Base-by-base conservation (phyloP, 2,329 filamentous ascomycete genomes). In the Fusarium coicis region DNA sequence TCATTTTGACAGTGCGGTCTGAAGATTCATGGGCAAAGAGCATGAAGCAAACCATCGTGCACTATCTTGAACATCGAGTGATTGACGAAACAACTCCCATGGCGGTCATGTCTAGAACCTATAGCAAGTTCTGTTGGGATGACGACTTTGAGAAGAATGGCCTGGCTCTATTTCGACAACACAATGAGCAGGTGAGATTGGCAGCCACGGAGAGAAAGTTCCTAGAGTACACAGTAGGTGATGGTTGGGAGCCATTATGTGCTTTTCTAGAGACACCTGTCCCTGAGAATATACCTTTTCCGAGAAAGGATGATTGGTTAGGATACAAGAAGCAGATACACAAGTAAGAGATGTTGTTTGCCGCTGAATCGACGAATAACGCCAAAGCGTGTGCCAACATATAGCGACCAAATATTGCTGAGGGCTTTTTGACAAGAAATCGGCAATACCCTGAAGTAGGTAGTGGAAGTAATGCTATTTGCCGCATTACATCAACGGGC, bases 341-440 rank as follows among this genome's bases (percentile, higher is more conserved):
- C 2, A 32, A 46, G 12, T 46, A 28, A 19, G 18, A 21, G 8
- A 21, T 28, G 2, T 4, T 19, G 23, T 10, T 15, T 19, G 8
- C 2, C 18, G 14, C 7, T 4, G 5, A 46, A 19, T 46, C 8
- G 8, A 14, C 11, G 2, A 23, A n/a, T 42, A 42, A 9, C 21
- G 1, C n/a, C 3, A 4, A 26, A 37, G n/a, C 4, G 18, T 9
- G 2, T 4, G 32, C 18, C 2, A 26, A 21, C 10, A 52, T 3
- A 21, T 39, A 7, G 6, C 10, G 19, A 2, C 18, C 37, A 39
- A 39, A 12, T 12, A 3, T 39, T 12, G 10, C 37, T 3, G 37
- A 39, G 10, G 19, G 3, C 37, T 7, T 11, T 37, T 21, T 12
- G 19, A 12, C 19, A 19, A 7, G 4, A 14, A 11, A 10, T 4